Evolutionary conservation across 352 stramenopile species (phyloP).

Genomic region (Globisporangium spiculum): DNA sequence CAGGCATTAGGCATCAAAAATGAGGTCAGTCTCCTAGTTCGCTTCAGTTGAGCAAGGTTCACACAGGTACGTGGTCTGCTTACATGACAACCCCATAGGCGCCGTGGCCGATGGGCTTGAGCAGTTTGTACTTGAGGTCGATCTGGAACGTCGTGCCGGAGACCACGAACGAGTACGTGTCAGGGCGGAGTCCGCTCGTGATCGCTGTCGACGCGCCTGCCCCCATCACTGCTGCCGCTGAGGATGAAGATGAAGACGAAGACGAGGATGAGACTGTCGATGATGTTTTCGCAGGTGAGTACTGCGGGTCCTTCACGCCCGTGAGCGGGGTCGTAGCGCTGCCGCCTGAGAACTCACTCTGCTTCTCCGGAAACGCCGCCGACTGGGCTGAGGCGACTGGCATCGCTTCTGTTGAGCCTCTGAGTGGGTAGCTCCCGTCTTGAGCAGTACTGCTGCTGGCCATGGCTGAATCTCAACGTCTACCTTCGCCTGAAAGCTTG

Average conservation of each 20-base stretch:
- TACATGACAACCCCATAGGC: conserved; percentile 94
- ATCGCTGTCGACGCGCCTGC: conserved; percentile 9
- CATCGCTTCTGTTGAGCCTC: background rate
- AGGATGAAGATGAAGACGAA: background rate
- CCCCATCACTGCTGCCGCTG: background rate
- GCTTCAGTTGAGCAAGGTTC: background rate
- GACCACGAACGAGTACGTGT: conserved; percentile 79
- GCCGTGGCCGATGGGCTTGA: conserved; percentile 94
- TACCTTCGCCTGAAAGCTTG: background rate
- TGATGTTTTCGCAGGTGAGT: conserved; percentile 4
- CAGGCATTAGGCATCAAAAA: background rate
- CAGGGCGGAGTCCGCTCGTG: conserved; percentile 32
- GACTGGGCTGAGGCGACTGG: background rate
- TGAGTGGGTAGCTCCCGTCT: conserved; percentile 5
- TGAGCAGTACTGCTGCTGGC: background rate
- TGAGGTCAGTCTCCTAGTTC: background rate
- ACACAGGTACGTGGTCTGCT: conserved; percentile 19
- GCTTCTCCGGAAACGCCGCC: conserved; percentile 14
- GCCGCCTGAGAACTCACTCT: conserved; percentile 7
- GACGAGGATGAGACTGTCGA: background rate
- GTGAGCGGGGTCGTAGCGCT: background rate
- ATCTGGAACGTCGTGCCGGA: conserved; percentile 91
- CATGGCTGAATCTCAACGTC: background rate
- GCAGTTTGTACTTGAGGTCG: conserved; percentile 92
- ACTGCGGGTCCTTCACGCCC: conserved; percentile 4